Evolutionary conservation across 495 filamentous ascomycete species (phyloP), one percentile per base, ranked within the genome.

Genomic region (Daldinia decipiens): DNA sequence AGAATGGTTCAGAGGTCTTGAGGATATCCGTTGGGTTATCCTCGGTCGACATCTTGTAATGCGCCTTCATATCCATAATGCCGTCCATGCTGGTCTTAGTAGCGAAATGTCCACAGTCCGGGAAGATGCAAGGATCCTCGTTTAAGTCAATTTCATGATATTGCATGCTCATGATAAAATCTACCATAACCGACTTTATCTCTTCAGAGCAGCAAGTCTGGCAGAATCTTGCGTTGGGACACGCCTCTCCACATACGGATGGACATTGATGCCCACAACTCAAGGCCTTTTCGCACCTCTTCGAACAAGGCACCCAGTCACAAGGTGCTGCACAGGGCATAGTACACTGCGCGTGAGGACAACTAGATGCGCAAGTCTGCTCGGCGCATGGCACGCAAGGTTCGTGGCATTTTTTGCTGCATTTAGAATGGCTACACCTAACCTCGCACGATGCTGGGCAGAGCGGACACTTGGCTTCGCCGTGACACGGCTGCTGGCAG

Each of bases 241-340:
- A 95, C 0, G 51, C 57, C 71, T 94, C 91, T 1, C 91, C 90
- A 62, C 90, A 93, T n/a, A 91, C 64, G 0, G 86, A 88, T 7
- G 91, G 91, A 40, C 76, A 79, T 73, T 82, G 87, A 71, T 93
- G 90, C 0, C 90, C 90, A 70, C 92, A 96, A 0, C 19, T 24
- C 1, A 95, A 78, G 0, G 55, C 24, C 36, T 83, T 79, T 1
- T 80, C 73, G 61, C 92, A 95, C 4, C 92, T 83, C 50, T 82
- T 67, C 0, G 86, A 88, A 67, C 92, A 94, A 39, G 91, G 91
- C 7, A 90, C 75, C 71, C 86, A 84, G 65, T 90, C 82, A 73
- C 91, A 94, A 8, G 91, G 91, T 1, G 86, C 91, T 0, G 89
- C 87, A 64, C 92, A 94, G 32, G 90, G 90, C 85, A 93, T 85